Conservation (phyloP, 306 rosid species). For the Lathyrus tuberosus region DNA sequence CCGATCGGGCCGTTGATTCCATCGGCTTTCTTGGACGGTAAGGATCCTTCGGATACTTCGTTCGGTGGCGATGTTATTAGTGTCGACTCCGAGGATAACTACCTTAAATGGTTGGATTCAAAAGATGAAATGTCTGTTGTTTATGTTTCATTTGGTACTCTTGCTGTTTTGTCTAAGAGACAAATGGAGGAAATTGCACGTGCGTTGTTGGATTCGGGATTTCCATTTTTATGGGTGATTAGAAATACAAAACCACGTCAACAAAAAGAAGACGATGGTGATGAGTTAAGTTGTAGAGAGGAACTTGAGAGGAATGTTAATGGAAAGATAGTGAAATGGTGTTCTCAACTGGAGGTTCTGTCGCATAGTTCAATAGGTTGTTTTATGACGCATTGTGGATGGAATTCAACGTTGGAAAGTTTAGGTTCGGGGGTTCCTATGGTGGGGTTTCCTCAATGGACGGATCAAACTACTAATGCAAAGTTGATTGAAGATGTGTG, state of each 20-base stretch:
- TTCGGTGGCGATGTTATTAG: conserved; percentile 50
- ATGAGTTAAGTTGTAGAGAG: conserved; percentile 20
- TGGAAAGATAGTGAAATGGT: conserved; percentile 64
- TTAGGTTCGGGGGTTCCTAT: conserved; percentile 54
- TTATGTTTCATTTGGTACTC: conserved; percentile 68
- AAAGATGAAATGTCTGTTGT: conserved; percentile 51
- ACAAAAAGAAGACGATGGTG: conserved; percentile 5
- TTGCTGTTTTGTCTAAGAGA: conserved; percentile 34
- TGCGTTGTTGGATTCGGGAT: conserved; percentile 51
- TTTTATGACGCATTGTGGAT: conserved; percentile 61
- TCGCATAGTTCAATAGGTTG: conserved; percentile 53
- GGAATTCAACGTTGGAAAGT: conserved; percentile 63
- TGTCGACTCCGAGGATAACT: neutral
- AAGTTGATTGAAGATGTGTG: conserved; percentile 56
- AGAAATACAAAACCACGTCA: conserved; percentile 5
- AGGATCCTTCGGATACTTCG: conserved; percentile 40
- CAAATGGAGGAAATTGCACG: conserved; percentile 67
- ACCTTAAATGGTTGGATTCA: conserved; percentile 58
- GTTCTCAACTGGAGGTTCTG: conserved; percentile 59
- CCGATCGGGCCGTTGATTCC: conserved; percentile 72
- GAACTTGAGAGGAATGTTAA: conserved; percentile 34
- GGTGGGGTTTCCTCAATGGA: conserved; percentile 57
- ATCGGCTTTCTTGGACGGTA: conserved; percentile 44
- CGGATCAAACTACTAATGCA: conserved; percentile 61
- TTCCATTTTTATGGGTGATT: conserved; percentile 63